Conservation (phyloP, 2,329 filamentous ascomycete species). For the Xylaria sp. region DNA sequence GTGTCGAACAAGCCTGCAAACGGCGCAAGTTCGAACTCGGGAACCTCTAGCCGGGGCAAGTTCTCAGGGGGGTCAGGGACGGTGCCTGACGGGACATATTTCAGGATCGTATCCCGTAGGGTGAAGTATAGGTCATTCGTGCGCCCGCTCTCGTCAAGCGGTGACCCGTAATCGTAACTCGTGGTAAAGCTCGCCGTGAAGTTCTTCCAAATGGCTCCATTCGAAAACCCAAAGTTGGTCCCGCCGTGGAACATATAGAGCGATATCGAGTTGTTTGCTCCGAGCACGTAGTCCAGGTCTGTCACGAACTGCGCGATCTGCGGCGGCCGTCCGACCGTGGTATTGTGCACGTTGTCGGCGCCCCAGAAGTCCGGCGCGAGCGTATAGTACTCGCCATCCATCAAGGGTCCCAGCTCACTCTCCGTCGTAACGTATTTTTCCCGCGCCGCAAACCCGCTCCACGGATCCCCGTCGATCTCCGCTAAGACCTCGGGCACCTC, state of each 20-base stretch:
- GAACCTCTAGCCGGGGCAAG: constrained; percentile 50
- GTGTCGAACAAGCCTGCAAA: constrained; percentile 54
- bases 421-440: constrained; percentile 57
- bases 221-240: constrained; percentile 62
- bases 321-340: constrained; percentile 45
- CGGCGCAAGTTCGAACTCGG: constrained; percentile 54
- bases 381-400: constrained; percentile 63
- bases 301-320: constrained; percentile 45
- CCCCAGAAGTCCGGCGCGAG: constrained; percentile 59
- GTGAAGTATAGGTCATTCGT: constrained; percentile 57
- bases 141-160: constrained; percentile 62
- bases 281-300: constrained; percentile 54
- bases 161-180: constrained; percentile 63
- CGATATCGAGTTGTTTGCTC: constrained; percentile 57
- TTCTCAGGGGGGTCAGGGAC: constrained; percentile 54
- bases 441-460: constrained; percentile 54
- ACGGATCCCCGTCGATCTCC: constrained; percentile 58
- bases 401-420: constrained; percentile 56
- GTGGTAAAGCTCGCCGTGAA: constrained; percentile 55
- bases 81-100: constrained; percentile 51
- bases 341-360: constrained; percentile 52
- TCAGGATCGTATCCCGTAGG: constrained; percentile 54
- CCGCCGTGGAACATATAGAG: constrained; percentile 66
- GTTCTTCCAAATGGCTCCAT: constrained; percentile 58
- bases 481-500: constrained; percentile 58